phyloP scores from a whole-genome alignment of 73 alveolate species.

The Stentor coeruleus region DNA sequence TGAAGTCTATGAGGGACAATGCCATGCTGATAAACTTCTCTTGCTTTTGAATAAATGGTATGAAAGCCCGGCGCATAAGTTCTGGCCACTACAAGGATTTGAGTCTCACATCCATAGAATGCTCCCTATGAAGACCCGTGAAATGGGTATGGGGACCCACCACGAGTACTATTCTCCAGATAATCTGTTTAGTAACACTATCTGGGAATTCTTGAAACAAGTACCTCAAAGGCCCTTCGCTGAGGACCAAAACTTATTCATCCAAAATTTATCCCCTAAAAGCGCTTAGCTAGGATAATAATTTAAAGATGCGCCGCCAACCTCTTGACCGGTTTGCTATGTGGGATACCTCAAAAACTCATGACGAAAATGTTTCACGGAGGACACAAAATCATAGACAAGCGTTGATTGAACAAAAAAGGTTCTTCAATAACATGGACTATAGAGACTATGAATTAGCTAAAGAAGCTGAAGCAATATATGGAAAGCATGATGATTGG shows the following conservation, averaged over 20 bases:
- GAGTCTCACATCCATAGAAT: slow-evolving; percentile 1
- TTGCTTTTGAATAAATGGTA: slow-evolving; percentile 14
- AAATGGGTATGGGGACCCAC: slow-evolving; percentile 26
- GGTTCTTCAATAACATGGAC: too few species aligned
- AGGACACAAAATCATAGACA: too few species aligned
- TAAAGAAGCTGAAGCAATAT: too few species aligned
- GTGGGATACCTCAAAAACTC: too few species aligned
- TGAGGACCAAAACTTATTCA: neutral
- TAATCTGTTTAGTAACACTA: neutral
- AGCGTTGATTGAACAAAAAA: too few species aligned
- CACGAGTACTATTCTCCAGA: slow-evolving; percentile 18
- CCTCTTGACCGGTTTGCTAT: too few species aligned
- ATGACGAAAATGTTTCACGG: too few species aligned
- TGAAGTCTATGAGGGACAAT: slow-evolving; percentile 24
- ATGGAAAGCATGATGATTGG: too few species aligned
- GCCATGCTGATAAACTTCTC: slow-evolving; percentile 22
- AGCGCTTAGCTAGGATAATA: too few species aligned
- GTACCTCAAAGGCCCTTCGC: slow-evolving; percentile 6
- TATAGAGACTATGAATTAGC: too few species aligned
- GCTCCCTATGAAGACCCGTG: slow-evolving; percentile 21
- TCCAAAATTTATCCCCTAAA: too few species aligned
- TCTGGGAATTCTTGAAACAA: neutral
- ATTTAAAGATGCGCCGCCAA: too few species aligned
- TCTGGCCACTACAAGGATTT: slow-evolving; percentile 14
- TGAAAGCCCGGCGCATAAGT: slow-evolving; percentile 16